Conservation (phyloP, 108 stramenopile species). For the Skeletonema grethae region DNA sequence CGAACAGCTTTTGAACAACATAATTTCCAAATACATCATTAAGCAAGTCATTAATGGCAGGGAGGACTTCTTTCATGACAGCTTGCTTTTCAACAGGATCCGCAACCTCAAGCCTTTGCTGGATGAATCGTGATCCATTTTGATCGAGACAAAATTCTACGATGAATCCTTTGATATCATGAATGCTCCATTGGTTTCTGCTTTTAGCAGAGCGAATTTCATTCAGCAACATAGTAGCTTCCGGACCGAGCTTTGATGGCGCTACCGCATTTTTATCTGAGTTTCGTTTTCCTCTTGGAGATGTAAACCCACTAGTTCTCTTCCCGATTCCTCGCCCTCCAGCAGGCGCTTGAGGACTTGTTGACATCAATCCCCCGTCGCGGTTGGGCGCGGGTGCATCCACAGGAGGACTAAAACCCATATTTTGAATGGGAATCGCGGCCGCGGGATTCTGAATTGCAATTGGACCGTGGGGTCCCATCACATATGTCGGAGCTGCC, state of each 20-base stretch:
- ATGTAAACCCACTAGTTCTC: constrained; percentile 20
- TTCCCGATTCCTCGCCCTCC: constrained; percentile 23
- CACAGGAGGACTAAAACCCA: constrained; percentile 3
- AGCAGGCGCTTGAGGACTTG: constrained; percentile 4
- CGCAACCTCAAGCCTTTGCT: constrained; percentile 91
- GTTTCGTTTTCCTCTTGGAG: constrained; percentile 36
- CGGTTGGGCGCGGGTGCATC: constrained; percentile 9
- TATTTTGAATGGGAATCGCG: neutral
- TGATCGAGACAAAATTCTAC: constrained; percentile 96
- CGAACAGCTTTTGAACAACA: constrained; percentile 96
- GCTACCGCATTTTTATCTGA: constrained; percentile 35
- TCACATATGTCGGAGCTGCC: constrained; percentile 8
- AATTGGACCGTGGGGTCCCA: constrained; percentile 11
- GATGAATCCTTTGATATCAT: constrained; percentile 75
- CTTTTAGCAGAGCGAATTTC: constrained; percentile 78
- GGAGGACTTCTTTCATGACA: constrained; percentile 86
- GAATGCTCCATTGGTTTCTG: constrained; percentile 74
- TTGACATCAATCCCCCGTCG: neutral
- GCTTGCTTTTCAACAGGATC: constrained; percentile 80
- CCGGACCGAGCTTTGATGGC: constrained; percentile 54
- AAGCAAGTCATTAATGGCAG: constrained; percentile 65
- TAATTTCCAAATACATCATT: constrained; percentile 96
- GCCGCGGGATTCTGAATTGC: constrained; percentile 6
- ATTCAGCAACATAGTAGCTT: constrained; percentile 54
- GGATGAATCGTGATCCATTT: constrained; percentile 97